Conservation (phyloP, 805 yeast genomes). For the Zygoascus flipseniorum region DNA sequence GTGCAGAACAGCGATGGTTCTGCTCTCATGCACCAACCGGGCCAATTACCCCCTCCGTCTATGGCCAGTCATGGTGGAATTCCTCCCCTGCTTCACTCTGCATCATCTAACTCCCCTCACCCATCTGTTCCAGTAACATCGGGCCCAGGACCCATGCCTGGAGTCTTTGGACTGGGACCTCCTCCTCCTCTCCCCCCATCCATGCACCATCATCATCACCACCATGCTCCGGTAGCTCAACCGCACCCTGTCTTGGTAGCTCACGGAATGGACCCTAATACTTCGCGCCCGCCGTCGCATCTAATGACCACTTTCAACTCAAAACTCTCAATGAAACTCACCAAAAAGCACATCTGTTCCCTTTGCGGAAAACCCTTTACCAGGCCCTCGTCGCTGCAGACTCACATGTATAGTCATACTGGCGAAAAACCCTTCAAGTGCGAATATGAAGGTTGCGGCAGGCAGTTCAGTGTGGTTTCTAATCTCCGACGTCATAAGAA, state of each 20-base stretch:
- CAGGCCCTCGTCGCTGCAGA: conserved; percentile 74
- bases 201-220: background rate
- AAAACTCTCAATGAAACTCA: conserved; percentile 13
- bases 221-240: background rate
- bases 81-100: background rate
- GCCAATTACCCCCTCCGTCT: conserved; percentile 6
- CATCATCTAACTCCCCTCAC: conserved; percentile 1
- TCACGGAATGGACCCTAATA: background rate
- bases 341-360: conserved; percentile 28
- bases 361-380: conserved; percentile 73
- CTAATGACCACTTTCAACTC: conserved; percentile 20
- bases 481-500: conserved; percentile 79
- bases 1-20: background rate
- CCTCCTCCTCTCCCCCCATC: background rate
- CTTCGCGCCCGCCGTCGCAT: conserved; percentile 16
- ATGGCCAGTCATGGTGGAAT: conserved; percentile 1
- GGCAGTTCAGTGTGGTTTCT: conserved; percentile 66
- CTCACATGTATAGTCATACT: conserved; percentile 76
- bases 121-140: background rate
- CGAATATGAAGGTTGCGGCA: conserved; percentile 60
- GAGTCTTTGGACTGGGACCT: background rate
- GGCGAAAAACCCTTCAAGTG: conserved; percentile 70
- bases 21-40: conserved; percentile 4
- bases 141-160: background rate
- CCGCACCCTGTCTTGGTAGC: background rate